phyloP scores from a whole-genome alignment of 2,329 filamentous ascomycete species.

The Sarocladium kiliense region DNA sequence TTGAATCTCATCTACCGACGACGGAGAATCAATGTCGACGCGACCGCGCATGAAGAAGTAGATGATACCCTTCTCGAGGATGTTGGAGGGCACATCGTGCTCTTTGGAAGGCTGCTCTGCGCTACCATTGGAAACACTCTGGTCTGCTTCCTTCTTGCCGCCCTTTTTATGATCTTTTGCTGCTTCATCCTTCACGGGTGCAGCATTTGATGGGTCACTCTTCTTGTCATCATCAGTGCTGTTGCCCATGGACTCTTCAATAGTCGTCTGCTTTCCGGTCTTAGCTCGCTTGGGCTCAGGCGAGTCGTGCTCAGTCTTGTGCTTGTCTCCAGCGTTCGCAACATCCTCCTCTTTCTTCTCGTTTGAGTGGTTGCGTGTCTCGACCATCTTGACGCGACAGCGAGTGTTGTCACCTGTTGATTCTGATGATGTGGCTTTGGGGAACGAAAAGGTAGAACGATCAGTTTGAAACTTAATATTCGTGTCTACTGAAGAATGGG shows the following conservation, averaged over 20 bases:
- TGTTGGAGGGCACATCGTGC: constrained; percentile 36
- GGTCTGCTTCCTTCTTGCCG: neutral
- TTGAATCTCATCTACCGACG: constrained; percentile 65
- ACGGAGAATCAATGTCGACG: constrained; percentile 66
- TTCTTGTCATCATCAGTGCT: neutral
- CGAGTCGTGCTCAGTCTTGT: constrained; percentile 20
- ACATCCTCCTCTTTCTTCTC: constrained; percentile 12
- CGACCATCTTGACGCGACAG: constrained; percentile 4
- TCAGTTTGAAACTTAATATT: too few species aligned
- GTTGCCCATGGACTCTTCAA: constrained; percentile 16
- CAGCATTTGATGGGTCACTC: neutral
- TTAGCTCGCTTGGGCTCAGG: constrained; percentile 23
- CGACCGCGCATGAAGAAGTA: constrained; percentile 86
- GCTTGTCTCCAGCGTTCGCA: constrained; percentile 21
- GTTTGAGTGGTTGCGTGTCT: constrained; percentile 7
- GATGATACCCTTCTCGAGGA: constrained; percentile 83
- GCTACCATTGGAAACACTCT: neutral
- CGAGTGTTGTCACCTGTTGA: too few species aligned
- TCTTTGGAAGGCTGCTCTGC: constrained; percentile 19
- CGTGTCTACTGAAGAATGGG: too few species aligned
- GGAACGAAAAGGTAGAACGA: too few species aligned
- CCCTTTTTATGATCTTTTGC: constrained; percentile 11
- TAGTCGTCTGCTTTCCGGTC: constrained; percentile 16
- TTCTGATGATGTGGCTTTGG: neutral
- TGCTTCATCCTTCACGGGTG: constrained; percentile 7